Evolutionary conservation across 2,329 filamentous ascomycete species (phyloP).

Genomic region (Dactylellina leptospora): DNA sequence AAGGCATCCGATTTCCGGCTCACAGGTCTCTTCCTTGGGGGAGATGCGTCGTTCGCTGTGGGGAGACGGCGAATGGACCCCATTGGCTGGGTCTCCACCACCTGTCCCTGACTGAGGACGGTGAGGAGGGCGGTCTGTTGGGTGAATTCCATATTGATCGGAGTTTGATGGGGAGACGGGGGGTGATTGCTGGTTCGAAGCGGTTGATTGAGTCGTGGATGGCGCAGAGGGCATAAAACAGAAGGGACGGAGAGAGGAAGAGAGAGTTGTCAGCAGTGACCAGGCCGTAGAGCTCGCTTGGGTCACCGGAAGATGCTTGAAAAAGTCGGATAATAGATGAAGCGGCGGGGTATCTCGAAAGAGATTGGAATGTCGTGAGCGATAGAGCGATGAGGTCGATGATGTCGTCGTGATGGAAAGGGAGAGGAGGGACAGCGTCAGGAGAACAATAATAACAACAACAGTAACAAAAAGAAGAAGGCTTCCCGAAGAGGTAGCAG

Average conservation of each 20-base stretch:
- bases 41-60: not conserved
- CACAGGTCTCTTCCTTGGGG: constrained; percentile 1
- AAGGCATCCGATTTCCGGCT: constrained; percentile 7
- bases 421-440: not conserved
- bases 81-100: constrained; percentile 8
- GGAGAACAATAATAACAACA: not conserved
- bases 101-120: constrained; percentile 24
- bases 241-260: constrained; percentile 17
- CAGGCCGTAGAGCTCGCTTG: constrained; percentile 47
- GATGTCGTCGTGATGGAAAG: not conserved
- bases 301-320: constrained; percentile 29
- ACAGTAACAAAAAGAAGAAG: not conserved
- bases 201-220: constrained; percentile 21
- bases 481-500: not conserved
- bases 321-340: not conserved
- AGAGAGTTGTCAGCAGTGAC: constrained; percentile 34
- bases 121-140: constrained; percentile 25
- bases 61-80: not conserved
- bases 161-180: constrained; percentile 21
- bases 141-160: constrained; percentile 41
- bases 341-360: not conserved
- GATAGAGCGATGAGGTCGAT: not conserved
- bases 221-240: constrained; percentile 53
- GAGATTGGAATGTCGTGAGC: not conserved
- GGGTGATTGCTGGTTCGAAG: constrained; percentile 2